Conservation (phyloP, 2,329 filamentous ascomycete genomes). For the Fusarium avenaceum region DNA sequence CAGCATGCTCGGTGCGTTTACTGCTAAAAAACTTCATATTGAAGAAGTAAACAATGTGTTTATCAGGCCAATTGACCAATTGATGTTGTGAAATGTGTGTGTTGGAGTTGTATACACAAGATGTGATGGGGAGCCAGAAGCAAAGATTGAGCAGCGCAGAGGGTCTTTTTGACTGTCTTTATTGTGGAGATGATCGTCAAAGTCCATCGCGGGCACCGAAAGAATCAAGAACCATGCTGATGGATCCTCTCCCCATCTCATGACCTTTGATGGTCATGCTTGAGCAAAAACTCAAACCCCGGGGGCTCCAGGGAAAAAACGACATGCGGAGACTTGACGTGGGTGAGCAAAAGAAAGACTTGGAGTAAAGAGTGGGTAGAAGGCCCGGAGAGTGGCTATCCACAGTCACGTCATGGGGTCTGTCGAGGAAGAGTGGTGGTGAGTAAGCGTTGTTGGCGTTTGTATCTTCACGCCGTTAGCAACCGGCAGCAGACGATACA, state of each 20-base stretch:
- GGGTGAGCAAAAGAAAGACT: constrained; percentile 30
- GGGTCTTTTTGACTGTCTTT: constrained; percentile 37
- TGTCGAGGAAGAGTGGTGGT: neutral
- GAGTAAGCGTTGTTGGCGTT: constrained; percentile 24
- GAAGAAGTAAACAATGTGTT: neutral
- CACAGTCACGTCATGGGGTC: constrained; percentile 33
- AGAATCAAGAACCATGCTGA: constrained; percentile 12
- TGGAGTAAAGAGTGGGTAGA: constrained; percentile 36
- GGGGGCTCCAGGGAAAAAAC: constrained; percentile 31
- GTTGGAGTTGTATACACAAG: constrained; percentile 22
- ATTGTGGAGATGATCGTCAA: constrained; percentile 39
- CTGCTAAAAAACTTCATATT: constrained; percentile 41
- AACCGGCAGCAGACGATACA: too few species aligned
- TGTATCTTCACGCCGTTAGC: constrained; percentile 1
- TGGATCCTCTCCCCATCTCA: constrained; percentile 33
- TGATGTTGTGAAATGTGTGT: constrained; percentile 11
- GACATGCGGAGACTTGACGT: constrained; percentile 39
- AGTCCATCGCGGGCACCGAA: constrained; percentile 35
- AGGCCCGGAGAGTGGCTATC: constrained; percentile 22
- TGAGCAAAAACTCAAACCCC: constrained; percentile 31
- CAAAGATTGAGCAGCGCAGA: constrained; percentile 29
- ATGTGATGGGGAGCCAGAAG: constrained; percentile 11
- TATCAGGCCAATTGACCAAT: constrained; percentile 22
- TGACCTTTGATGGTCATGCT: constrained; percentile 40
- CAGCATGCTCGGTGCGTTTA: constrained; percentile 39